Evolutionary conservation across 345 rosid species (phyloP).

Genomic region (Gynandropsis gynandra): DNA sequence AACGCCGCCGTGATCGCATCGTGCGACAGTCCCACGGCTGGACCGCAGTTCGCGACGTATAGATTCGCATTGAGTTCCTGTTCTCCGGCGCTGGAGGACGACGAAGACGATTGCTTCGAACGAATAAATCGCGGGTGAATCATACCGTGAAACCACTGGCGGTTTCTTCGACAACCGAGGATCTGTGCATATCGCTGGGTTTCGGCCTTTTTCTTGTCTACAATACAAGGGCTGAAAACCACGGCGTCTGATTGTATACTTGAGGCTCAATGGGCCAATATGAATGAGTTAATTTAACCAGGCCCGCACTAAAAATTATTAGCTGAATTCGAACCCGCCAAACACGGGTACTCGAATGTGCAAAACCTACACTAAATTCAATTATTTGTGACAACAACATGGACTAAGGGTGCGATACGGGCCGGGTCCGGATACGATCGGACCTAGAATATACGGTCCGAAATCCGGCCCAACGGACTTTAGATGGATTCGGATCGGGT

Average conservation of each 20-base stretch:
- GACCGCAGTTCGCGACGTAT: conserved; percentile 91
- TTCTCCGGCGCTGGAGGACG: conserved; percentile 12
- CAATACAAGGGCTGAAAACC: conserved; percentile 3
- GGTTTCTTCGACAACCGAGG: conserved; percentile 8
- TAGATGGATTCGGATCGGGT: too few relatives aligned
- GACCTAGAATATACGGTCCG: too few relatives aligned
- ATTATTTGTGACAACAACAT: too few relatives aligned
- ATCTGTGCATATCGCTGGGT: background rate
- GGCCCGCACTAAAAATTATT: too few relatives aligned
- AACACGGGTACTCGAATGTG: too few relatives aligned
- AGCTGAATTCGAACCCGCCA: too few relatives aligned
- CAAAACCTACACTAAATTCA: too few relatives aligned
- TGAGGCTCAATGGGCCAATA: background rate
- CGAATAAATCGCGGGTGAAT: conserved; percentile 53
- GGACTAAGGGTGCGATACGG: too few relatives aligned
- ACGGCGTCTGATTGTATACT: background rate
- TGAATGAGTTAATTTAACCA: too few relatives aligned
- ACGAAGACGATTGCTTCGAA: conserved; percentile 29
- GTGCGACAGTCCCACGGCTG: conserved; percentile 63
- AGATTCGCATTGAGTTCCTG: conserved; percentile 43
- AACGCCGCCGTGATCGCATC: conserved; percentile 52
- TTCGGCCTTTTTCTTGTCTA: background rate
- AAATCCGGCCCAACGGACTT: too few relatives aligned
- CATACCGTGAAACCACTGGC: conserved; percentile 21
- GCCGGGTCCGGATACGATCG: too few relatives aligned